Conservation (phyloP, 441 rosid genomes). For the Adansonia gregorii region DNA sequence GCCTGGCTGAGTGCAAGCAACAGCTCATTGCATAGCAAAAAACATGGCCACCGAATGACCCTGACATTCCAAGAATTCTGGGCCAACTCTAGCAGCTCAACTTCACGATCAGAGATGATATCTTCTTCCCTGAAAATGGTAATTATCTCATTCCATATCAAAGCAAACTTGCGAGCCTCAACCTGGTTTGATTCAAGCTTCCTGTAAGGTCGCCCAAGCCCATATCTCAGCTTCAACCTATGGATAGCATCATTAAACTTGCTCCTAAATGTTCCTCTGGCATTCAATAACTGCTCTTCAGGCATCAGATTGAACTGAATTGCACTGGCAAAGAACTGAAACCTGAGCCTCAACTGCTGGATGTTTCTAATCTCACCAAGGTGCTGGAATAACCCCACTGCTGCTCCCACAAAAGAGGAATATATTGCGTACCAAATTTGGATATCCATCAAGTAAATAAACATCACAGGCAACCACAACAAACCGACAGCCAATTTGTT, state of each 20-base stretch:
- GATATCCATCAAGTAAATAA: conserved; percentile 82
- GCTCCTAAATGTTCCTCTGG: conserved; percentile 63
- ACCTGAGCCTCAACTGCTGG: conserved; percentile 81
- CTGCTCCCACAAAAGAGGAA: conserved; percentile 78
- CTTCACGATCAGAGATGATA: conserved; percentile 76
- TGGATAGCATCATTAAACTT: conserved; percentile 75
- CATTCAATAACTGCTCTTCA: conserved; percentile 77
- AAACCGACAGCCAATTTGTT: conserved; percentile 72
- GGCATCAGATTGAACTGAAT: conserved; percentile 93
- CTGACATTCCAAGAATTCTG: conserved; percentile 75
- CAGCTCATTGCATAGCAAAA: conserved; percentile 82
- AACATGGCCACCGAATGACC: conserved; percentile 89
- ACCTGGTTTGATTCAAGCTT: conserved; percentile 88
- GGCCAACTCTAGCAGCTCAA: conserved; percentile 80
- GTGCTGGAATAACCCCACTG: conserved; percentile 78
- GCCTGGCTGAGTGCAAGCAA: conserved; percentile 88
- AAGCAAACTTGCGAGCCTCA: conserved; percentile 81
- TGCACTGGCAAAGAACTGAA: conserved; percentile 89
- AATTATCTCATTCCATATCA: conserved; percentile 90
- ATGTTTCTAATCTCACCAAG: conserved; percentile 90
- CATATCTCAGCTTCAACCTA: conserved; percentile 84
- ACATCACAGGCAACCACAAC: conserved; percentile 82
- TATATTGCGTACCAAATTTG: conserved; percentile 87
- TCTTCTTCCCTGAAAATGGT: conserved; percentile 83
- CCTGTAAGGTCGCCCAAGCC: conserved; percentile 81